phyloP scores from a whole-genome alignment of 306 rosid species.

The Biancaea sappan region DNA sequence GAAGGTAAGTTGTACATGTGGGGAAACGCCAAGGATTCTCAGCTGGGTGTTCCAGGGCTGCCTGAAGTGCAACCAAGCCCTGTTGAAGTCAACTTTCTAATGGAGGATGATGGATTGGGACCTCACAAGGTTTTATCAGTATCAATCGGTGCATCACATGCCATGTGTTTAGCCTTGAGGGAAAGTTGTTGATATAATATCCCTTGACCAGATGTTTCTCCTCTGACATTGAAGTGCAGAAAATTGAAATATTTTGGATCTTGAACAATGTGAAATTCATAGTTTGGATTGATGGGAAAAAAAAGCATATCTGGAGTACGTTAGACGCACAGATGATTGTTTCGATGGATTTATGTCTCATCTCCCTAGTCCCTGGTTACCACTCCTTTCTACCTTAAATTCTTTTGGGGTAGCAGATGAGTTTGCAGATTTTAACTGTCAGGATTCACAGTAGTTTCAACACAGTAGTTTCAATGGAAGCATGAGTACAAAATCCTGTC shows the following conservation, averaged over 20 bases:
- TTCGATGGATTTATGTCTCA: slow-evolving; percentile 26
- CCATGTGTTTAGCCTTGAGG: slow-evolving; percentile 76
- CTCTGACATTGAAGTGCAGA: neutral
- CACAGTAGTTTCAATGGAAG: too few relatives aligned
- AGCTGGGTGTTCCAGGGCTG: slow-evolving; percentile 91
- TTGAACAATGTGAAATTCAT: slow-evolving; percentile 19
- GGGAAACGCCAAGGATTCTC: slow-evolving; percentile 85
- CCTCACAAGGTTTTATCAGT: slow-evolving; percentile 69
- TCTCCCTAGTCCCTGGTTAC: neutral
- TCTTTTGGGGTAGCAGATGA: slow-evolving; percentile 7
- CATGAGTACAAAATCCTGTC: neutral
- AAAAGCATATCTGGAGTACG: neutral
- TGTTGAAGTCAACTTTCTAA: slow-evolving; percentile 74
- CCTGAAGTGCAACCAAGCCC: slow-evolving; percentile 69
- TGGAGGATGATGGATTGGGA: slow-evolving; percentile 82
- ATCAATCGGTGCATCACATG: slow-evolving; percentile 83
- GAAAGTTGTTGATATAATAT: slow-evolving; percentile 32
- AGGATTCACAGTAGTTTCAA: neutral
- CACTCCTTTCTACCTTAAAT: neutral
- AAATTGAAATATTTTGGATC: slow-evolving; percentile 6
- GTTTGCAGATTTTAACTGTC: neutral
- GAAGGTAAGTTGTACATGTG: slow-evolving; percentile 83
- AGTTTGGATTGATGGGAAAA: slow-evolving; percentile 22
- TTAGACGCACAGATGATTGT: slow-evolving; percentile 4
- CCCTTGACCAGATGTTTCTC: slow-evolving; percentile 8